Percentiles rank a stretch among this genome's conserved stretches.
Conservation (phyloP, 2,329 filamentous ascomycete genomes). For the Xylariaceae sp. region DNA sequence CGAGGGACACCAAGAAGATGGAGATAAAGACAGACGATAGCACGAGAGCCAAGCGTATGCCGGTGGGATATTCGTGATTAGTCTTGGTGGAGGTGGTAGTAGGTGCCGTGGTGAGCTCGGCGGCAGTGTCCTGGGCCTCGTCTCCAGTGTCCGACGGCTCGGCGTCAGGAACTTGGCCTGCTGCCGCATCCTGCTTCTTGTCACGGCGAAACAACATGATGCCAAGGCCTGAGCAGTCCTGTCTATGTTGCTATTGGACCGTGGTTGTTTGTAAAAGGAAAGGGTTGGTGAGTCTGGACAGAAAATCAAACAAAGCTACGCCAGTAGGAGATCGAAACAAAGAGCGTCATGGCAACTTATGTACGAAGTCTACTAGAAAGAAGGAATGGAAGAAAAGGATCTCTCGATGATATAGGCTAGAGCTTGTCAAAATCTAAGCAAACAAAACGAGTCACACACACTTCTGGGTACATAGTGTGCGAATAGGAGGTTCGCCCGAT, state of each 20-base stretch:
- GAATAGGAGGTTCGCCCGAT: background rate
- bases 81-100: constrained; percentile 15
- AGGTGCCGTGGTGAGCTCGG: constrained; percentile 10
- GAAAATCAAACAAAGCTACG: too few species aligned
- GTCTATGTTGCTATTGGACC: background rate
- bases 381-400: too few species aligned
- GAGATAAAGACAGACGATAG: constrained; percentile 44
- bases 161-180: constrained; percentile 11
- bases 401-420: too few species aligned
- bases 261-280: background rate
- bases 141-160: constrained; percentile 1
- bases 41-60: constrained; percentile 41
- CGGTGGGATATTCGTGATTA: constrained; percentile 43
- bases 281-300: too few species aligned
- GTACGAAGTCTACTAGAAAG: too few species aligned
- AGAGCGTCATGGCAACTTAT: too few species aligned
- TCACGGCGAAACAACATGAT: constrained; percentile 6
- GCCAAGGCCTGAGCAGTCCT: background rate
- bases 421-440: too few species aligned
- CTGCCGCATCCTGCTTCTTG: constrained; percentile 17
- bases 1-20: constrained; percentile 48
- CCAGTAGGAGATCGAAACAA: too few species aligned
- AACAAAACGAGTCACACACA: too few species aligned
- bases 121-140: constrained; percentile 24
- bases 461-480: too few species aligned